A percentile compares a stretch with the other conserved stretches of the same genome.
Conservation (phyloP, 2,329 filamentous ascomycete genomes). For the Xylaria sp. region DNA sequence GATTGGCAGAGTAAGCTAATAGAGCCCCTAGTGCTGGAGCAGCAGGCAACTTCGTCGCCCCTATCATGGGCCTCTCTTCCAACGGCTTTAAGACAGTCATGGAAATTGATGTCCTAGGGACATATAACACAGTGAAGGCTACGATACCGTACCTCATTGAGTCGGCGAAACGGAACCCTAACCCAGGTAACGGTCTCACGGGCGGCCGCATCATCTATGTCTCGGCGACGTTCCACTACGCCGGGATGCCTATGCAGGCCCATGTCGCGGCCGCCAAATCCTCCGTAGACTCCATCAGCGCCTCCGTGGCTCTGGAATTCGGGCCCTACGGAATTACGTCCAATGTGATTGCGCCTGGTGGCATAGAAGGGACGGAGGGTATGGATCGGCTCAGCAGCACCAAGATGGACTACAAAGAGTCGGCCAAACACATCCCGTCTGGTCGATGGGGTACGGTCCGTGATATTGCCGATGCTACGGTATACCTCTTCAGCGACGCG, state of each 20-base stretch:
- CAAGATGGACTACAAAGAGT: conserved; percentile 49
- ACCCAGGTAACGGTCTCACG: conserved; percentile 69
- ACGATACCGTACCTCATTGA: conserved; percentile 83
- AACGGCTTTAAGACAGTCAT: conserved; percentile 97
- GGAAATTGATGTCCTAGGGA: conserved; percentile 94
- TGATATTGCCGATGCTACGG: conserved; percentile 92
- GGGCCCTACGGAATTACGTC: conserved; percentile 87
- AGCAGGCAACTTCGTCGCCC: conserved; percentile 93
- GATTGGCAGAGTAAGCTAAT: conserved; percentile 20
- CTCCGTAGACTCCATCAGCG: conserved; percentile 85
- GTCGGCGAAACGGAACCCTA: conserved; percentile 74
- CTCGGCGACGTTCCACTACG: conserved; percentile 91
- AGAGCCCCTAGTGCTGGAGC: conserved; percentile 79
- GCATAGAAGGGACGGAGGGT: conserved; percentile 86
- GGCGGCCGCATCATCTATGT: conserved; percentile 90
- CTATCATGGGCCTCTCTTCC: conserved; percentile 80
- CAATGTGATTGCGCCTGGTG: conserved; percentile 90
- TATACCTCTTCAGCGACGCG: conserved; percentile 87
- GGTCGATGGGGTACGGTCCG: conserved; percentile 82
- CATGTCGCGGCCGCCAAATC: conserved; percentile 95
- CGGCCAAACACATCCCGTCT: conserved; percentile 69
- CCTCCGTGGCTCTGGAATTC: conserved; percentile 85
- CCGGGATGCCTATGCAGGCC: conserved; percentile 83
- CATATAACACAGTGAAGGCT: conserved; percentile 94
- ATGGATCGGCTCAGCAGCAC: conserved; percentile 70